phyloP scores from a whole-genome alignment of 495 filamentous ascomycete species.

The Xylaria intraflava region DNA sequence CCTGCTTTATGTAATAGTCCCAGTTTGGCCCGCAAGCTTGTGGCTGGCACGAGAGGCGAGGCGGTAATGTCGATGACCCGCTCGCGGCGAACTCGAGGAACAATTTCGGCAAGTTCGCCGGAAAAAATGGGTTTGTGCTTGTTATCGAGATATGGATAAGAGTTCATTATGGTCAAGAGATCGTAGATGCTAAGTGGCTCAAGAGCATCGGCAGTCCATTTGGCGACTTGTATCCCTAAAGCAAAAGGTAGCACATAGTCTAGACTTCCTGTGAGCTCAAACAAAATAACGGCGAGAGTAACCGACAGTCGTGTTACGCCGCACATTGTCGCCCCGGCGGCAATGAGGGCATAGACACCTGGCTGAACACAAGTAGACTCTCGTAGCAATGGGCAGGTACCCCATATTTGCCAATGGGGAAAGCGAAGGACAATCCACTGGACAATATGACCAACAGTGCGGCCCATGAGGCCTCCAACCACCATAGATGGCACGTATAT shows the following conservation, averaged over 20 bases:
- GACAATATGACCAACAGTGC: conserved; percentile 77
- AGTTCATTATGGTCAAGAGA: conserved; percentile 91
- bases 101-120: conserved; percentile 76
- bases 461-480: conserved; percentile 86
- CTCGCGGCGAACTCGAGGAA: conserved; percentile 62
- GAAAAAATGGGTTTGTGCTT: conserved; percentile 88
- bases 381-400: conserved; percentile 59
- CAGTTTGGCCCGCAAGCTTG: conserved; percentile 68
- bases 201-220: conserved; percentile 96
- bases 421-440: conserved; percentile 75
- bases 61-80: conserved; percentile 81
- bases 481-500: conserved; percentile 99
- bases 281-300: conserved; percentile 89
- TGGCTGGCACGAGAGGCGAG: conserved; percentile 70
- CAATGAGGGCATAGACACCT: conserved; percentile 91
- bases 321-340: conserved; percentile 95
- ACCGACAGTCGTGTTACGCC: conserved; percentile 92
- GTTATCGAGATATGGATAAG: conserved; percentile 91
- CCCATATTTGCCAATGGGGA: conserved; percentile 65
- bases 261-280: conserved; percentile 89
- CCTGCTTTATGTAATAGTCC: conserved; percentile 75
- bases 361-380: conserved; percentile 85
- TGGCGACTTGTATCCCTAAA: conserved; percentile 81
- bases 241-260: conserved; percentile 96
- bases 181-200: conserved; percentile 96